phyloP scores from a whole-genome alignment of 2,329 filamentous ascomycete genomes.

The Beauveria bassiana region DNA sequence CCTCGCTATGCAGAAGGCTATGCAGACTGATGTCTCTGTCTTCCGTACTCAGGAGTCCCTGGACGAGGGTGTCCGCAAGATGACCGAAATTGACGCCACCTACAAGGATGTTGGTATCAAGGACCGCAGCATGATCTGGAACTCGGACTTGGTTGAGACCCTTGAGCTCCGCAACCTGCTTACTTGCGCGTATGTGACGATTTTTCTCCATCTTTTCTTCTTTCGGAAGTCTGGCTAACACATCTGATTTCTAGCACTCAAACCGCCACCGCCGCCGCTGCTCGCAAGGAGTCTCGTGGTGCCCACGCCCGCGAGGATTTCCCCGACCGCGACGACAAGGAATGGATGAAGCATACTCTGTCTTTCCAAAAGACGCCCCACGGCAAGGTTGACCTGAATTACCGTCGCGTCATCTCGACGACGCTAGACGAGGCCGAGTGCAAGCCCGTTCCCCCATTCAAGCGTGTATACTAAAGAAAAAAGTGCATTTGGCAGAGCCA shows the following conservation, averaged over 20 bases:
- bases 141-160: constrained; percentile 93
- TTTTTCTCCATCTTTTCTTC: neutral
- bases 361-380: constrained; percentile 93
- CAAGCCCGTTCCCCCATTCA: constrained; percentile 93
- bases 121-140: constrained; percentile 99
- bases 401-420: constrained; percentile 72
- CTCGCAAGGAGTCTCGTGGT: constrained; percentile 94
- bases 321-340: constrained; percentile 88
- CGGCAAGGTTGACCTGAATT: constrained; percentile 75
- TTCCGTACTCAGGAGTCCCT: constrained; percentile 93
- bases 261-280: constrained; percentile 83
- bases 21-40: constrained; percentile 95
- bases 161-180: constrained; percentile 91
- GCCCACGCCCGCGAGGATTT: constrained; percentile 95
- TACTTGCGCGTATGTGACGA: constrained; percentile 79
- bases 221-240: neutral
- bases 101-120: constrained; percentile 86
- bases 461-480: constrained; percentile 69
- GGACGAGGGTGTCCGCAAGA: constrained; percentile 86
- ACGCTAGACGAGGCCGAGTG: constrained; percentile 95
- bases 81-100: constrained; percentile 71
- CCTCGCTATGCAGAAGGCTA: constrained; percentile 91
- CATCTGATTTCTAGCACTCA: constrained; percentile 52
- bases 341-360: constrained; percentile 99
- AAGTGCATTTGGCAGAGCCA: constrained; percentile 1